Conservation (phyloP, 2,329 filamentous ascomycete species). For the Alternaria panax region DNA sequence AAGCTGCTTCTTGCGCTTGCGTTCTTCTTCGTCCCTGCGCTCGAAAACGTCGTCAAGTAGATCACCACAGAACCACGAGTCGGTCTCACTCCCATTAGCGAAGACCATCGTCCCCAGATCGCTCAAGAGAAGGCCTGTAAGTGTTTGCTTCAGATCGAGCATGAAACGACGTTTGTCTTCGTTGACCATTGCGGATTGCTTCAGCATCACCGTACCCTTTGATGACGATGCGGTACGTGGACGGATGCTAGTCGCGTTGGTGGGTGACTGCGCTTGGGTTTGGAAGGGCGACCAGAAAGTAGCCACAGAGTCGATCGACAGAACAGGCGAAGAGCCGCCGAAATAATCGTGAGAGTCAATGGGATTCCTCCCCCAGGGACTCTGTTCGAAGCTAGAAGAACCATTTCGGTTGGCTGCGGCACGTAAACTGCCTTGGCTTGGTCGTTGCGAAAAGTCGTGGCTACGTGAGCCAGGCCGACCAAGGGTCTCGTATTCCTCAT, state of each 20-base stretch:
- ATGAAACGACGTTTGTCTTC: conserved; percentile 83
- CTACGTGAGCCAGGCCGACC: conserved; percentile 49
- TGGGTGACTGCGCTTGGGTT: conserved; percentile 69
- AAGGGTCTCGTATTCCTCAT: conserved; percentile 55
- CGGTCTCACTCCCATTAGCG: conserved; percentile 89
- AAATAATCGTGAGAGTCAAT: conserved; percentile 76
- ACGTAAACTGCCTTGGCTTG: conserved; percentile 65
- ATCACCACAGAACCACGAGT: conserved; percentile 78
- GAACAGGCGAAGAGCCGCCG: conserved; percentile 70
- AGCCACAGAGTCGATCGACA: conserved; percentile 75
- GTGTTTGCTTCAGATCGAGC: conserved; percentile 75
- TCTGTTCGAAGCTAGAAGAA: conserved; percentile 75
- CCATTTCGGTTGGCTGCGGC: conserved; percentile 67
- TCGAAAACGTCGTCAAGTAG: conserved; percentile 58
- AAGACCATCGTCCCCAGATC: conserved; percentile 89
- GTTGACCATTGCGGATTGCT: conserved; percentile 60
- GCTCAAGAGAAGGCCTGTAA: conserved; percentile 85
- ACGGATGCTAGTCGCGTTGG: conserved; percentile 67
- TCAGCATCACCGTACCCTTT: conserved; percentile 71
- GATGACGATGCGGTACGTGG: conserved; percentile 73
- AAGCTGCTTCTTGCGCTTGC: conserved; percentile 47
- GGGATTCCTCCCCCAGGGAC: conserved; percentile 69
- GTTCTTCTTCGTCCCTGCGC: conserved; percentile 52
- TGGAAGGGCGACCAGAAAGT: conserved; percentile 93
- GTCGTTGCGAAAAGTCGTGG: conserved; percentile 57